Conservation (phyloP, 345 rosid species). For the Eutrema japonicum region DNA sequence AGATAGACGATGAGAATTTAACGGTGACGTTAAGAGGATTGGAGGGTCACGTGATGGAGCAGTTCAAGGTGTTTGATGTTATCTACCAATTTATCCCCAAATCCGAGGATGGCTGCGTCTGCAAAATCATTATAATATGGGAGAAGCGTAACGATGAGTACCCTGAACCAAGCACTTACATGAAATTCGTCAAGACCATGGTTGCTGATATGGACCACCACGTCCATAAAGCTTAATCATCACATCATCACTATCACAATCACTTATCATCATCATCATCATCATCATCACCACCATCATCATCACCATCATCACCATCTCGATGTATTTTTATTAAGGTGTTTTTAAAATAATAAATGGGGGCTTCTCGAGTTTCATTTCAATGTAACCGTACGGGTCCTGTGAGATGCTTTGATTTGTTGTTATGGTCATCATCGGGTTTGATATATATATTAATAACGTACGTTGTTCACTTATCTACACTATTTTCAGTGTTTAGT, state of each 20-base stretch:
- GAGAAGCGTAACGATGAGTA: constrained; percentile 42
- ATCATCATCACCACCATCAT: no score
- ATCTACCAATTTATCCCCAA: constrained; percentile 37
- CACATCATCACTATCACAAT: not conserved
- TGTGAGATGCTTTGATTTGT: no score
- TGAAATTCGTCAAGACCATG: constrained; percentile 40
- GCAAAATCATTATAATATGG: constrained; percentile 41
- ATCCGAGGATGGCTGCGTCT: constrained; percentile 28
- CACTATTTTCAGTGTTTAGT: no score
- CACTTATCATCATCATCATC: not conserved
- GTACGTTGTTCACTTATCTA: no score
- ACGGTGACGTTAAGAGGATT: constrained; percentile 36
- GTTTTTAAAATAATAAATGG: constrained; percentile 17
- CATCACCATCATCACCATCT: not conserved
- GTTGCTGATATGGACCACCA: constrained; percentile 40
- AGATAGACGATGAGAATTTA: constrained; percentile 33
- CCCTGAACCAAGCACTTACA: constrained; percentile 40
- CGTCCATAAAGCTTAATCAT: constrained; percentile 32
- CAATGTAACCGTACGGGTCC: not conserved
- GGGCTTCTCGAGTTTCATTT: constrained; percentile 11
- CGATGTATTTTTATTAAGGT: not conserved
- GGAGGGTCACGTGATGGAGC: constrained; percentile 41
- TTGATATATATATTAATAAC: no score
- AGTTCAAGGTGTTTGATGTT: constrained; percentile 35
- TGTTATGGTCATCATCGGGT: no score